These are phyloP conservation scores for Tremellales sp. DNA, from an alignment of 1,284 basidiomycete genomes.

Conservation along the genomic window DNA sequence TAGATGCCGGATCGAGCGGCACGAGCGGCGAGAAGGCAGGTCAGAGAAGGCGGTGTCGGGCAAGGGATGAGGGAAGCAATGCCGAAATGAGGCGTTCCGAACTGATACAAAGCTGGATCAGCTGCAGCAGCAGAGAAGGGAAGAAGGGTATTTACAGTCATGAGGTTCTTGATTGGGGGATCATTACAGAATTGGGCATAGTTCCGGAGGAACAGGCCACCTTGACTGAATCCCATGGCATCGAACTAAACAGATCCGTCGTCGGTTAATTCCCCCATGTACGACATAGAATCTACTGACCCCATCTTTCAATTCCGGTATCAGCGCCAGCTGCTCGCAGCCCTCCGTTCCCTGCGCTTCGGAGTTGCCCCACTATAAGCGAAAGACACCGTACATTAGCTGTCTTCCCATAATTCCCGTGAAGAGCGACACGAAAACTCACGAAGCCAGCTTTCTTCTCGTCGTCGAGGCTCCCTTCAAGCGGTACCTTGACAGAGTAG, in stretches of 20 bases:
- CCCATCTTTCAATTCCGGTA: constrained; percentile 67
- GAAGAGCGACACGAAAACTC: constrained; percentile 42
- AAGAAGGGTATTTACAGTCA: constrained; percentile 58
- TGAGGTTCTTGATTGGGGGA: constrained; percentile 74
- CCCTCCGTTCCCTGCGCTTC: constrained; percentile 30
- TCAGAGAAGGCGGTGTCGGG: constrained; percentile 43
- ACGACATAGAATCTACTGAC: constrained; percentile 20
- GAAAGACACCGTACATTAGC: not conserved
- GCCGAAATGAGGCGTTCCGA: constrained; percentile 51
- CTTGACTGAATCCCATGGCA: constrained; percentile 89
- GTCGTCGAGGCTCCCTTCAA: constrained; percentile 56
- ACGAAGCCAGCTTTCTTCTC: constrained; percentile 80
- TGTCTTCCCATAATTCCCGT: not conserved
- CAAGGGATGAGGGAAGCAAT: constrained; percentile 48
- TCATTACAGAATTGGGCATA: constrained; percentile 80
- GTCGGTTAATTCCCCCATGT: not conserved
- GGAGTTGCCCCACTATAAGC: constrained; percentile 38
- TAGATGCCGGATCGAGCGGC: constrained; percentile 74
- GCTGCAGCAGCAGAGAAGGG: not conserved
- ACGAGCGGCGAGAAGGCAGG: constrained; percentile 72
- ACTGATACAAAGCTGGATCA: constrained; percentile 20
- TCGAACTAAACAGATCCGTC: constrained; percentile 66
- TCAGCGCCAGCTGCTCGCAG: constrained; percentile 58
- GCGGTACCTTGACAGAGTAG: constrained; percentile 71
- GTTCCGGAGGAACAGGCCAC: constrained; percentile 86